phyloP scores from a whole-genome alignment of 345 rosid species.

The Nephelium lappaceum region DNA sequence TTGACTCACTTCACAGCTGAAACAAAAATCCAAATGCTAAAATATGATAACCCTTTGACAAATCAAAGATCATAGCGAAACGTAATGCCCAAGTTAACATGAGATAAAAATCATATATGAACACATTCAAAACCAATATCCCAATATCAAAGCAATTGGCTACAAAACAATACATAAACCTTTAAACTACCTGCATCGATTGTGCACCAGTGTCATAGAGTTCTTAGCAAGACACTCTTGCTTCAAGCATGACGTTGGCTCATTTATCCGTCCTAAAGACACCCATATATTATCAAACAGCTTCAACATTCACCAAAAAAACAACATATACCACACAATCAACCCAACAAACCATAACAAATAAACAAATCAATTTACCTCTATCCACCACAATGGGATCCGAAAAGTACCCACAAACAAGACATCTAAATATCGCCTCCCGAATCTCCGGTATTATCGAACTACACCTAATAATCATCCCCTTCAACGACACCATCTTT shows the following conservation, averaged over 20 bases:
- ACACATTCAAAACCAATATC: neutral
- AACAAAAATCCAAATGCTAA: neutral
- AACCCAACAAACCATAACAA: conserved; percentile 8
- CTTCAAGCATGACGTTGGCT: conserved; percentile 77
- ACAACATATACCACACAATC: neutral
- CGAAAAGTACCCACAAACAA: conserved; percentile 81
- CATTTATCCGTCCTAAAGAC: conserved; percentile 69
- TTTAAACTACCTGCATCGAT: conserved; percentile 78
- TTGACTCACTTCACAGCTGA: neutral
- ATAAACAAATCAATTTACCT: conserved; percentile 52
- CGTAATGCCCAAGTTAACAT: neutral
- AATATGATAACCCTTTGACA: neutral
- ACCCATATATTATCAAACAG: conserved; percentile 16
- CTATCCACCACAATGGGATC: conserved; percentile 91
- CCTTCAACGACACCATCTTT: conserved; percentile 95
- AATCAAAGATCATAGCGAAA: neutral
- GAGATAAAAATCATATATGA: neutral
- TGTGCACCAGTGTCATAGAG: conserved; percentile 85
- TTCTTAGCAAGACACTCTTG: conserved; percentile 88
- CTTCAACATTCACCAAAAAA: neutral
- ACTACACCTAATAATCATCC: conserved; percentile 94
- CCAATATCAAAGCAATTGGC: conserved; percentile 2
- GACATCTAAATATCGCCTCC: conserved; percentile 92
- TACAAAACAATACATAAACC: conserved; percentile 12
- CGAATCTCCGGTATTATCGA: conserved; percentile 95